Conservation (phyloP, 2,329 filamentous ascomycete species). For the Botrytis cinerea region DNA sequence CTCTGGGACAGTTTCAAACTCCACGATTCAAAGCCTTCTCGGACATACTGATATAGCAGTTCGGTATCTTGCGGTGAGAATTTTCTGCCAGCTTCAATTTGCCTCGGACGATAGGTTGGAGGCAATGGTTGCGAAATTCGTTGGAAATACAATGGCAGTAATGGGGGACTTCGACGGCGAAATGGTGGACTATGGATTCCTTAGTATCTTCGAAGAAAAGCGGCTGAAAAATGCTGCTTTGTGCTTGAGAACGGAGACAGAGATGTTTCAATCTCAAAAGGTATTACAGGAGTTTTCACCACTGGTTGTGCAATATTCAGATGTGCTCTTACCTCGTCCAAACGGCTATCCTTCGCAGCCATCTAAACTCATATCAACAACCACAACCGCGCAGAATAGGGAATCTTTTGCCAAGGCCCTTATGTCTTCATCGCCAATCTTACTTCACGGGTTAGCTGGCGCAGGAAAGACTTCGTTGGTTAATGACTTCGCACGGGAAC, state of each 20-base stretch:
- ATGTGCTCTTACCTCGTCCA: slow-evolving; percentile 67
- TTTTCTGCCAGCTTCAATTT: slow-evolving; percentile 76
- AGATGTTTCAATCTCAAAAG: background rate
- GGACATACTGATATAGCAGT: slow-evolving; percentile 59
- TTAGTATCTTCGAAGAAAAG: slow-evolving; percentile 58
- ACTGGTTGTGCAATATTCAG: slow-evolving; percentile 65
- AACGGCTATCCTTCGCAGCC: slow-evolving; percentile 50
- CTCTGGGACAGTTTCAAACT: slow-evolving; percentile 62
- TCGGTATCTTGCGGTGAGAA: slow-evolving; percentile 78
- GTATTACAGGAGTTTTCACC: slow-evolving; percentile 51
- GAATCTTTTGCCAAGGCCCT: slow-evolving; percentile 67
- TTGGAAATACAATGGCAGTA: slow-evolving; percentile 62
- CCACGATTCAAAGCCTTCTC: slow-evolving; percentile 70
- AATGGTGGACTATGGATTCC: slow-evolving; percentile 75
- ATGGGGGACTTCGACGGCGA: slow-evolving; percentile 74
- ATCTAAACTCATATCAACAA: slow-evolving; percentile 65
- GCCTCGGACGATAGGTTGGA: slow-evolving; percentile 80
- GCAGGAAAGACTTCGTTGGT: slow-evolving; percentile 88
- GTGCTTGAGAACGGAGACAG: background rate
- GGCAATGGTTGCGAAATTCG: slow-evolving; percentile 65
- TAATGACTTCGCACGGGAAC: slow-evolving; percentile 75
- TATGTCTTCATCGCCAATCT: slow-evolving; percentile 67
- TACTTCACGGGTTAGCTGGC: slow-evolving; percentile 81
- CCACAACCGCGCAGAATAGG: slow-evolving; percentile 73
- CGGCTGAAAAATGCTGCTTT: slow-evolving; percentile 31